Conservation (phyloP, 1,284 basidiomycete genomes). For the Ganoderma sinense region DNA sequence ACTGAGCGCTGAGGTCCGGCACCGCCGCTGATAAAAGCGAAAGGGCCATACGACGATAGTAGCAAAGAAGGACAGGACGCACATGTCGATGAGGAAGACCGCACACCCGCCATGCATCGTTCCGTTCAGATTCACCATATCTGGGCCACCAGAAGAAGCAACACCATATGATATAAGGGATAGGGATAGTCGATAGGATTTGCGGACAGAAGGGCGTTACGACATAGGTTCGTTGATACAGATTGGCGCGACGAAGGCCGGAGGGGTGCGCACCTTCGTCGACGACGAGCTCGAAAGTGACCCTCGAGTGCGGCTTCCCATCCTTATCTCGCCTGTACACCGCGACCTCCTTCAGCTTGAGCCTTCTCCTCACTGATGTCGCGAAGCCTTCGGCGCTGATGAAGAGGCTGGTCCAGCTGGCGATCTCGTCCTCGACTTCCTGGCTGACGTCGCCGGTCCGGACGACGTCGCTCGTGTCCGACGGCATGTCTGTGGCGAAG, state of each 20-base stretch:
- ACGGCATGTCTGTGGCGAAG: background rate
- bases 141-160: slow-evolving; percentile 38
- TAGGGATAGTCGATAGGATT: too few species aligned
- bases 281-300: slow-evolving; percentile 13
- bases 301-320: slow-evolving; percentile 13
- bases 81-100: slow-evolving; percentile 75
- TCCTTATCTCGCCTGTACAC: slow-evolving; percentile 18
- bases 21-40: background rate
- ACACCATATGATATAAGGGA: too few species aligned
- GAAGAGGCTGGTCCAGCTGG: background rate
- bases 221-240: too few species aligned
- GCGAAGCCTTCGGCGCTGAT: background rate
- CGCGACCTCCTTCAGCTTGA: slow-evolving; percentile 14
- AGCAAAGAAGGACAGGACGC: slow-evolving; percentile 27
- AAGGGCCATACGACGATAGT: background rate
- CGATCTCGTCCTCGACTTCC: background rate
- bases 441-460: slow-evolving; percentile 3
- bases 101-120: slow-evolving; percentile 76
- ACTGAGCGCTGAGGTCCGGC: background rate
- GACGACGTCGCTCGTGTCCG: background rate
- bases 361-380: background rate
- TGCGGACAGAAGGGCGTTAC: too few species aligned
- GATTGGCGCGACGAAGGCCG: background rate
- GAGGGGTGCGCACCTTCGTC: slow-evolving; percentile 10
- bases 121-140: slow-evolving; percentile 72